These are phyloP conservation scores for Metschnikowia picachoensis DNA, from an alignment of 805 yeast genomes.

Conservation along the genomic window DNA sequence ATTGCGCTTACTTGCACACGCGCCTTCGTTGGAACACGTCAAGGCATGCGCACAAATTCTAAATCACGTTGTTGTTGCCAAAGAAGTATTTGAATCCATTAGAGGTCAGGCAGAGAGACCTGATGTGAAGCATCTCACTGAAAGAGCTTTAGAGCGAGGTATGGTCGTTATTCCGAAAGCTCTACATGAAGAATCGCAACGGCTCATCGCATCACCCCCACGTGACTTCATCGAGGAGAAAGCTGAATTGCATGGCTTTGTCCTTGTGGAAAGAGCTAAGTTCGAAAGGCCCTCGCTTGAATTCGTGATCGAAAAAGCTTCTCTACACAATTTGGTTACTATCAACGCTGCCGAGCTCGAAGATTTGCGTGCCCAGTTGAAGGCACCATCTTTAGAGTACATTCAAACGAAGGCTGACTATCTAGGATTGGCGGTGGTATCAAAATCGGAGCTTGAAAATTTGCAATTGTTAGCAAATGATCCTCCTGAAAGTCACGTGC, in stretches of 20 bases:
- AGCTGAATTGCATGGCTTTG: slow-evolving; percentile 1
- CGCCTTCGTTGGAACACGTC: slow-evolving; percentile 17
- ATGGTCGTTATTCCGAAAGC: slow-evolving; percentile 6
- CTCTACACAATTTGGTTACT: slow-evolving; percentile 3
- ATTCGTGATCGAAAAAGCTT: slow-evolving; percentile 7
- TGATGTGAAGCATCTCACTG: slow-evolving; percentile 1
- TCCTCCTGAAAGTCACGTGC: slow-evolving; percentile 5
- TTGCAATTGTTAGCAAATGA: slow-evolving; percentile 2
- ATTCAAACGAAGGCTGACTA: slow-evolving; percentile 10
- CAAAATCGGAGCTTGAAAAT: slow-evolving; percentile 9
- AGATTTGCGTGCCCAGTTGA: not conserved
- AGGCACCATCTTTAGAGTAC: slow-evolving; percentile 4
- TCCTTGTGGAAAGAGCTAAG: slow-evolving; percentile 1
- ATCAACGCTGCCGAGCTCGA: slow-evolving; percentile 1
- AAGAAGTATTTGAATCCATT: not conserved
- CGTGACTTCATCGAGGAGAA: slow-evolving; percentile 3
- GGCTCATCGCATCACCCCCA: slow-evolving; percentile 1
- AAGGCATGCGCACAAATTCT: slow-evolving; percentile 11
- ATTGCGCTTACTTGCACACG: slow-evolving; percentile 14
- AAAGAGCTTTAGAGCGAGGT: slow-evolving; percentile 4
- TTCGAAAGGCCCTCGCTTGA: slow-evolving; percentile 7
- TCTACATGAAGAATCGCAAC: not conserved
- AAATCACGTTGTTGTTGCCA: not conserved
- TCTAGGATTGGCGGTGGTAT: slow-evolving; percentile 14
- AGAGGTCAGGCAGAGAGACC: slow-evolving; percentile 6